These are phyloP conservation scores for Malus sieversii DNA, from an alignment of 306 rosid genomes.

Conservation along the genomic window DNA sequence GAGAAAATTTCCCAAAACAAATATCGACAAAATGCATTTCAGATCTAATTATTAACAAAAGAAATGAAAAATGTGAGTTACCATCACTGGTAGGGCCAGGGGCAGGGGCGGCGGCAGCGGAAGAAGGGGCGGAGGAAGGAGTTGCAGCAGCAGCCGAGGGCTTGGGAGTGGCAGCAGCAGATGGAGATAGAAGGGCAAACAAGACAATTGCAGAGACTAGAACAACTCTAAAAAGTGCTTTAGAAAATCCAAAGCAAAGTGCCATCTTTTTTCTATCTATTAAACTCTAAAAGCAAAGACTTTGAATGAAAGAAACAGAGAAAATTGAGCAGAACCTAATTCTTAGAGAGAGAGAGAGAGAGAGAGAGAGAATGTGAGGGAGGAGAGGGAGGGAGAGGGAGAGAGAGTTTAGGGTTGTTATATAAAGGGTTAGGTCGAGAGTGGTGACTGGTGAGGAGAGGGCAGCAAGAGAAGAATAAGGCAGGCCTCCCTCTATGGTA, in stretches of 20 bases:
- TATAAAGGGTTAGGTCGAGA: conserved; percentile 1
- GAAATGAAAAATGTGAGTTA: conserved; percentile 9
- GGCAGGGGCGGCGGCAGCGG: conserved; percentile 45
- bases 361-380: background rate
- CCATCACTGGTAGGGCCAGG: conserved; percentile 73
- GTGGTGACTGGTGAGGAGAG: background rate
- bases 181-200: conserved; percentile 37
- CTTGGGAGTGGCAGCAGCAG: conserved; percentile 17
- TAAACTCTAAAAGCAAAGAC: background rate
- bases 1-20: background rate
- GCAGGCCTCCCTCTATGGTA: background rate
- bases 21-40: background rate
- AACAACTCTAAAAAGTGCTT: conserved; percentile 18
- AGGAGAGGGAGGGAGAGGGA: background rate
- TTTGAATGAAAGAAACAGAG: background rate
- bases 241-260: conserved; percentile 18
- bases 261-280: conserved; percentile 25
- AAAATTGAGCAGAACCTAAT: background rate
- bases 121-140: conserved; percentile 35
- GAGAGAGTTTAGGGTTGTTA: background rate
- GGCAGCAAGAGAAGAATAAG: conserved; percentile 12
- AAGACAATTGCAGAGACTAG: conserved; percentile 24
- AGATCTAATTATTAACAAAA: background rate
- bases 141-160: conserved; percentile 22
- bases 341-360: conserved; percentile 1